phyloP scores from a whole-genome alignment of 768 basidiomycete genomes.

The Hemileccinum rubropunctum region DNA sequence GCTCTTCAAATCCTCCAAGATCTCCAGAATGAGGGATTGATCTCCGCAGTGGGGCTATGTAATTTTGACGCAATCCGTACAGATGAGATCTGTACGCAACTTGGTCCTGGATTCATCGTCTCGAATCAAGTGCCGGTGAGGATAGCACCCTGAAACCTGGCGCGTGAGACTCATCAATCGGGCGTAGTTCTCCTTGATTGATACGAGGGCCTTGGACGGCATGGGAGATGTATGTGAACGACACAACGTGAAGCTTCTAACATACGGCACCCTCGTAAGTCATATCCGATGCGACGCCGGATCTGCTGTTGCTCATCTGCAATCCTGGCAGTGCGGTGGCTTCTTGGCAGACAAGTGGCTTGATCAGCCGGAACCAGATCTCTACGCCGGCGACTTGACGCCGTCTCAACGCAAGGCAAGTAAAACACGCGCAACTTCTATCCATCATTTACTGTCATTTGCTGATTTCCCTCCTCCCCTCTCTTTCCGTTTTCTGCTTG shows the following conservation, averaged over 20 bases:
- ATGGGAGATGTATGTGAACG: slow-evolving; percentile 76
- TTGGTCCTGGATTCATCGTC: slow-evolving; percentile 69
- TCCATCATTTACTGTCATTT: too few relatives aligned
- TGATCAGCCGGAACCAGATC: slow-evolving; percentile 62
- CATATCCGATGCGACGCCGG: neutral
- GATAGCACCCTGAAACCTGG: neutral
- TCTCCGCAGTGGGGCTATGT: slow-evolving; percentile 69
- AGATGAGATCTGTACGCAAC: slow-evolving; percentile 75
- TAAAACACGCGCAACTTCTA: neutral
- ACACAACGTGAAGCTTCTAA: slow-evolving; percentile 70
- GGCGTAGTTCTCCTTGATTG: slow-evolving; percentile 74
- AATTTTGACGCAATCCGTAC: slow-evolving; percentile 77
- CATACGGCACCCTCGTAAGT: slow-evolving; percentile 78
- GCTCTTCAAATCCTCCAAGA: slow-evolving; percentile 53
- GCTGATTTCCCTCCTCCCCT: neutral
- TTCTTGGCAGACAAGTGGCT: slow-evolving; percentile 81
- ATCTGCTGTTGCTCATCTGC: slow-evolving; percentile 1
- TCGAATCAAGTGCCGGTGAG: slow-evolving; percentile 82
- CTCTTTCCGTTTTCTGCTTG: neutral
- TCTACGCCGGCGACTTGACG: slow-evolving; percentile 63
- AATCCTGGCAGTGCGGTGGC: slow-evolving; percentile 65
- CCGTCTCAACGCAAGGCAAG: slow-evolving; percentile 81
- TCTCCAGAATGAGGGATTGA: slow-evolving; percentile 56
- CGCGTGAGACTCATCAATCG: slow-evolving; percentile 8
- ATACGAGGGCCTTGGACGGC: slow-evolving; percentile 71